Conservation (phyloP, 1,284 basidiomycete genomes). For the Gymnopus androsaceus region DNA sequence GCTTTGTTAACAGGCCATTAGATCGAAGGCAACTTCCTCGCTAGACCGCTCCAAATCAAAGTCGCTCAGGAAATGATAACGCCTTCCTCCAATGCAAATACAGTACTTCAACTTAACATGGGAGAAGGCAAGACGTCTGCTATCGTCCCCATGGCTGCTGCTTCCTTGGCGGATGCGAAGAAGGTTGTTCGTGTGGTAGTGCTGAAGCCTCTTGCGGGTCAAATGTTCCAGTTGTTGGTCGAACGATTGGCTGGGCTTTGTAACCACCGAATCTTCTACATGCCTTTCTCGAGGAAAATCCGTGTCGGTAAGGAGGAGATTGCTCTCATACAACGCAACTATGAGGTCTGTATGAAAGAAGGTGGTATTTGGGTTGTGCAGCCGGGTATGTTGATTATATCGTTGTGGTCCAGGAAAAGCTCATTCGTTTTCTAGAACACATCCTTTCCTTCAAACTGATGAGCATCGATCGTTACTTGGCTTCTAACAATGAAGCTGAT, state of each 20-base stretch:
- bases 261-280: slow-evolving; percentile 47
- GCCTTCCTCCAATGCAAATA: slow-evolving; percentile 38
- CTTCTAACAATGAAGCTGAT: no score
- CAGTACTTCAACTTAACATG: slow-evolving; percentile 56
- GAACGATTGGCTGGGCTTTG: slow-evolving; percentile 43
- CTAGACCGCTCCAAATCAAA: slow-evolving; percentile 41
- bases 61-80: slow-evolving; percentile 52
- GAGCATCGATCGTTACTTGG: slow-evolving; percentile 35
- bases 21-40: slow-evolving; percentile 46
- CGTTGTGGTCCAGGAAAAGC: no score
- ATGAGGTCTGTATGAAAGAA: slow-evolving; percentile 37
- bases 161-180: slow-evolving; percentile 41
- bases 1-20: no score
- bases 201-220: slow-evolving; percentile 41
- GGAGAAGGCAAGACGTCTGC: slow-evolving; percentile 61
- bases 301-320: slow-evolving; percentile 23
- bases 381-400: no score
- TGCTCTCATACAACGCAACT: slow-evolving; percentile 30
- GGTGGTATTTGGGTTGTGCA: no score
- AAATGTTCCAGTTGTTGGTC: slow-evolving; percentile 52
- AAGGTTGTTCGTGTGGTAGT: slow-evolving; percentile 49
- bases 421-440: slow-evolving; percentile 55
- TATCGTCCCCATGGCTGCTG: slow-evolving; percentile 46
- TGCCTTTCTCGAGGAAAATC: slow-evolving; percentile 50
- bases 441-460: slow-evolving; percentile 51